A percentile compares a stretch with the other conserved stretches of the same genome.
These are phyloP conservation scores for Aspergillus fischeri DNA, from an alignment of 2,329 filamentous ascomycete species.

Conservation along the genomic window DNA sequence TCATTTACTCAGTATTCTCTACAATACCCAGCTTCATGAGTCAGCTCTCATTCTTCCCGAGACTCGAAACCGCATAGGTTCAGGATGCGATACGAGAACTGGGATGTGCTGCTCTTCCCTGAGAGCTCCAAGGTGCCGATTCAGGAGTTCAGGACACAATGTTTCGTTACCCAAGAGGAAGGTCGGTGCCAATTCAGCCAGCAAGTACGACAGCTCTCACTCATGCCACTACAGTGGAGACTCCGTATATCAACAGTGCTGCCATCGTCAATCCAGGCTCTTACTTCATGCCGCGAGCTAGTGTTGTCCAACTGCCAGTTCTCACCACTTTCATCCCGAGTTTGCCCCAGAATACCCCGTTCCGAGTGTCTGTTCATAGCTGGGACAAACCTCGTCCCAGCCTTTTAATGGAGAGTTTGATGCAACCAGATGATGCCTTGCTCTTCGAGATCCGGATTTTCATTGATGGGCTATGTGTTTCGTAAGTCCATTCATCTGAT, in stretches of 20 bases:
- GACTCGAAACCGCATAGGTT: constrained; percentile 10
- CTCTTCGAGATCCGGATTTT: constrained; percentile 65
- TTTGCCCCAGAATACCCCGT: constrained; percentile 54
- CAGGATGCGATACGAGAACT: constrained; percentile 78
- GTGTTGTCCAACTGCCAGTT: constrained; percentile 52
- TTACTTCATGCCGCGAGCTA: constrained; percentile 22
- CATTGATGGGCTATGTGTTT: constrained; percentile 61
- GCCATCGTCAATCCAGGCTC: constrained; percentile 30
- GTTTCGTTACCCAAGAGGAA: constrained; percentile 59
- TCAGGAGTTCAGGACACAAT: constrained; percentile 78
- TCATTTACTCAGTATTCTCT: constrained; percentile 19
- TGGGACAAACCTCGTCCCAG: constrained; percentile 63
- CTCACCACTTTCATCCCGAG: constrained; percentile 70
- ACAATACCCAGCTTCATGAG: constrained; percentile 9
- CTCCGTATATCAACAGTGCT: constrained; percentile 48
- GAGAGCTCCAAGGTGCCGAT: constrained; percentile 63
- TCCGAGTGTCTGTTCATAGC: constrained; percentile 70
- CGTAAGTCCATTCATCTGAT: constrained; percentile 46
- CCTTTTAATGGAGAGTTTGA: constrained; percentile 53
- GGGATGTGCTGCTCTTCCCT: constrained; percentile 81
- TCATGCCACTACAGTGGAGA: constrained; percentile 40
- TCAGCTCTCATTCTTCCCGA: constrained; percentile 29
- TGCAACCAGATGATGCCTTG: constrained; percentile 53
- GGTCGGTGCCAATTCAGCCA: constrained; percentile 30
- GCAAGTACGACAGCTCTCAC: constrained; percentile 1